Percentiles rank a stretch among this genome's conserved stretches.
phyloP scores from a whole-genome alignment of 345 rosid genomes.

The Citrus maxima region DNA sequence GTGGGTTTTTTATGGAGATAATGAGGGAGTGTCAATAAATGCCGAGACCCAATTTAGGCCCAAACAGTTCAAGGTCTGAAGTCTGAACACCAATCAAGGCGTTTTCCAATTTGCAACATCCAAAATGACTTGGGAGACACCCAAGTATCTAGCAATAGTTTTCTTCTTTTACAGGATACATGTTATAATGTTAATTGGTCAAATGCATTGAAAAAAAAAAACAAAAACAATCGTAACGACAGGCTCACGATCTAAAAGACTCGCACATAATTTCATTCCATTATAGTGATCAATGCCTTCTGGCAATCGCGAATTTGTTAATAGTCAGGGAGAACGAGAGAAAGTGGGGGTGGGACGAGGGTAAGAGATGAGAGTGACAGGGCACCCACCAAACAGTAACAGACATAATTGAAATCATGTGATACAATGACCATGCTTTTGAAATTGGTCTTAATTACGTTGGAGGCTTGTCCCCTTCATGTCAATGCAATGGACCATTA shows the following conservation, averaged over 20 bases:
- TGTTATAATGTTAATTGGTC: background rate
- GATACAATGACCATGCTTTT: background rate
- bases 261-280: background rate
- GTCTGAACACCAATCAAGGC: background rate
- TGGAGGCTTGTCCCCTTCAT: constrained; percentile 12
- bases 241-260: too few relatives aligned
- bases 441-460: background rate
- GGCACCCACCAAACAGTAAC: constrained; percentile 18
- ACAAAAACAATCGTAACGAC: too few relatives aligned
- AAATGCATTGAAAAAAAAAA: background rate
- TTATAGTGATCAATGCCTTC: background rate
- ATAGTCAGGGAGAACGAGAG: background rate
- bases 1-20: too few relatives aligned
- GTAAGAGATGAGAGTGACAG: constrained; percentile 22
- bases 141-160: too few relatives aligned
- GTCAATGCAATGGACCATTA: constrained; percentile 3
- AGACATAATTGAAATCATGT: constrained; percentile 21
- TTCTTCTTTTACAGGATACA: background rate
- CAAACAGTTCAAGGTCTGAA: background rate
- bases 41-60: background rate
- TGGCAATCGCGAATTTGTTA: background rate
- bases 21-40: too few relatives aligned
- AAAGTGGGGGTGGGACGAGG: background rate
- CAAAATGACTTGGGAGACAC: too few relatives aligned
- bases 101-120: too few relatives aligned